phyloP scores from a whole-genome alignment of 129 eudicot genomes.

The Pittosporum tobira region DNA sequence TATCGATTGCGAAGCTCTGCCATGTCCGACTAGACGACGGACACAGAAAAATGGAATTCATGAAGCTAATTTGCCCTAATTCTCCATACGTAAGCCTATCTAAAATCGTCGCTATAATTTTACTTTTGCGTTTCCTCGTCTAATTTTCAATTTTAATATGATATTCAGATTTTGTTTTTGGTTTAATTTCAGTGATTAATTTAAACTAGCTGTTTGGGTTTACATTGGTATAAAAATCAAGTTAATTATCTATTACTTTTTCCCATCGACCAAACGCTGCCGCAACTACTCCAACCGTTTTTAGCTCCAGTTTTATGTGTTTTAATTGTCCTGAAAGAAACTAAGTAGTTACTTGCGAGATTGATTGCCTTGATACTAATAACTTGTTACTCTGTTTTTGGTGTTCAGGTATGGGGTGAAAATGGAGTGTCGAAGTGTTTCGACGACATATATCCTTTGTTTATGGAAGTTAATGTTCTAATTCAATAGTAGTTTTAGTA shows the following conservation, averaged over 20 bases:
- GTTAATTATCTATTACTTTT: background rate
- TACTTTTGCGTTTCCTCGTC: background rate
- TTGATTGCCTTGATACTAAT: background rate
- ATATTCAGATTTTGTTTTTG: too few species aligned
- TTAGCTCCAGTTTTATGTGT: background rate
- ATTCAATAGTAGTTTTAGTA: background rate
- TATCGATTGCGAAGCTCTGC: background rate
- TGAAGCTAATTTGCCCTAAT: slow-evolving; percentile 48
- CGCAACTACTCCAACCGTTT: background rate
- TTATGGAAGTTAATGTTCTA: background rate
- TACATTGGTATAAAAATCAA: background rate
- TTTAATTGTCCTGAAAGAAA: background rate
- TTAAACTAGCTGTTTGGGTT: background rate
- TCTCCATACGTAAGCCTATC: slow-evolving; percentile 55
- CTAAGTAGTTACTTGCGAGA: background rate
- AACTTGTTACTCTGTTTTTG: slow-evolving; percentile 12
- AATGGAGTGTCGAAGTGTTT: slow-evolving; percentile 61
- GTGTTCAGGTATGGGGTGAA: slow-evolving; percentile 55
- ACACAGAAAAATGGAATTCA: slow-evolving; percentile 31
- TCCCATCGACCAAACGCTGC: background rate
- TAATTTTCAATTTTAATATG: background rate
- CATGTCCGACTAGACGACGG: slow-evolving; percentile 10
- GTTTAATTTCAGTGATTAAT: too few species aligned
- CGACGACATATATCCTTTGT: slow-evolving; percentile 63
- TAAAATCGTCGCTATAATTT: background rate